Evolutionary conservation across 306 rosid genomes (phyloP), one percentile per base, ranked within the genome.

Genomic region (Cicer cuneatum): DNA sequence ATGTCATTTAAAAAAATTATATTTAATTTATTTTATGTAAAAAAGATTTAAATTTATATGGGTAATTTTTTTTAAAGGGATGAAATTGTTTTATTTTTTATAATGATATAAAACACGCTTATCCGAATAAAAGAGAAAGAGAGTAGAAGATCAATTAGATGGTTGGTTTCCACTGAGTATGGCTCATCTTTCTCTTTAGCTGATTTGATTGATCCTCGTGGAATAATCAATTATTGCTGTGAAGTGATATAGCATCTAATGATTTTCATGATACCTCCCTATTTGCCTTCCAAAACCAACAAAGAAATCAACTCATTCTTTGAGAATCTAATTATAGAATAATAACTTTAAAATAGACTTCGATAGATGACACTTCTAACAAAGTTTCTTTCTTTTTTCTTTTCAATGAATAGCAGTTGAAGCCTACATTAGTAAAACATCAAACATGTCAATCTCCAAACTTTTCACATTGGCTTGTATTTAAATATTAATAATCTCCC

Each of bases 161-260:
- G 14, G 38, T 57, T 57, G 14, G 35, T 29, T 29, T 29, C 35
- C 5, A 29, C 35, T 5, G 4, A 29, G 11, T 43, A 9, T 43
- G 53, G 5, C 52, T 46, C 4, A 46, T 46, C 53, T 51, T 51
- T 51, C 7, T n/a, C 21, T 51, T n/a, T 1, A 29, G 5, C 37
- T 65, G 52, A 65, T 41, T 41, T 18, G 53, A 52, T 42, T 65
- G 39, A 65, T 41, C 52, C 53, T 65, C 53, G 38, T 41, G 52
- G 48, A 40, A 65, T 24, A 65, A n/a, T 38, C 11, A 65, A 42
- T 65, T 42, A 65, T 43, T 49, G 63, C 19, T 37, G 0, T 46
- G 29, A 57, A 76, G 69, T 45, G 69, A 76, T 18, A 1, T 16
- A 38, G 57, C 67, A 54, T 66, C 71, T 43, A 45, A 45, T 76